A percentile compares a stretch with the other conserved stretches of the same genome.
Conservation (phyloP, 306 rosid genomes). For the Sophora flavescens region DNA sequence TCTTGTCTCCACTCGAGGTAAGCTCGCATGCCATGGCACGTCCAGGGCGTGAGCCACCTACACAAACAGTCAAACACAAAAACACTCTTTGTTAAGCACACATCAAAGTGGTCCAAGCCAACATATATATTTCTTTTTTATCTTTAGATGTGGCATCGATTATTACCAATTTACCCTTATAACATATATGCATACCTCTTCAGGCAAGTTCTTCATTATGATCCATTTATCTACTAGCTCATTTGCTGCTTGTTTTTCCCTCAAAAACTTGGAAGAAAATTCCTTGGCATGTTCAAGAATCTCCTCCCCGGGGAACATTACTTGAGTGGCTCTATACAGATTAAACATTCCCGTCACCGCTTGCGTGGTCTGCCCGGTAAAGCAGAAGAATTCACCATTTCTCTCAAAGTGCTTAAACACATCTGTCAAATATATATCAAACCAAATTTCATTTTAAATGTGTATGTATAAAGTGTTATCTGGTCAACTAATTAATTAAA, state of each 20-base stretch:
- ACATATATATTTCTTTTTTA: too few relatives aligned
- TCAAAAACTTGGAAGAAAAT: constrained; percentile 66
- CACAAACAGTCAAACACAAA: not conserved
- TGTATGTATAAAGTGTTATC: not conserved
- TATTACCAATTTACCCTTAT: not conserved
- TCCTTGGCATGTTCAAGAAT: constrained; percentile 72
- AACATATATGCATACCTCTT: constrained; percentile 78
- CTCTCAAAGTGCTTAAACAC: constrained; percentile 83
- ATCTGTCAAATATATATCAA: constrained; percentile 50
- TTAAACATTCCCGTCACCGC: constrained; percentile 92
- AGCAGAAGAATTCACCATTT: constrained; percentile 77
- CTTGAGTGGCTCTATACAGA: constrained; percentile 73
- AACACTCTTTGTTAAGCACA: not conserved
- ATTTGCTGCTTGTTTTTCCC: constrained; percentile 64
- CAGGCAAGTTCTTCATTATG: constrained; percentile 76
- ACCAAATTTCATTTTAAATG: not conserved
- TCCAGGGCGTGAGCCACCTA: constrained; percentile 85
- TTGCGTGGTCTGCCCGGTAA: constrained; percentile 74
- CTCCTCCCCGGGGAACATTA: constrained; percentile 72
- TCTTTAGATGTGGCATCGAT: not conserved
- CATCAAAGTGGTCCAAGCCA: constrained; percentile 23
- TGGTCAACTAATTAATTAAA: not conserved
- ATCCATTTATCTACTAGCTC: constrained; percentile 91
- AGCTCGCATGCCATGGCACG: constrained; percentile 86
- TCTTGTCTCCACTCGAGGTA: constrained; percentile 82